Percentiles rank a stretch among this genome's conserved stretches.
Conservation (phyloP, 345 rosid species). For the Sapria himalayana region DNA sequence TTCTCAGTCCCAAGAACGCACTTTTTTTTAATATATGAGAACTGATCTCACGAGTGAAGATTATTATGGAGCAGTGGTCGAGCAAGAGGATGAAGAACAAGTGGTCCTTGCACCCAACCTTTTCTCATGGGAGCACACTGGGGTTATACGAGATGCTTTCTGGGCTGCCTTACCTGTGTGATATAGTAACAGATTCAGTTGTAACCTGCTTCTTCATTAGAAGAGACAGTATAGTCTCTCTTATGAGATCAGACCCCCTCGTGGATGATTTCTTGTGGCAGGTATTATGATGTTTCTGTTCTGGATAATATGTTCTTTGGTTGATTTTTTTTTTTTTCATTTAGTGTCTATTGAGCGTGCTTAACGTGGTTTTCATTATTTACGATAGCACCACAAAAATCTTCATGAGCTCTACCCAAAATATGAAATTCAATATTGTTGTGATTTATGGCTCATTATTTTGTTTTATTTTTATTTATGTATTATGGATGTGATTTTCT, state of each 20-base stretch:
- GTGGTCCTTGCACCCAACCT: slow-evolving; percentile 72
- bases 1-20: not conserved
- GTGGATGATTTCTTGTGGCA: slow-evolving; percentile 71
- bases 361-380: too few relatives aligned
- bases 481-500: too few relatives aligned
- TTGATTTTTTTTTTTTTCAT: not conserved
- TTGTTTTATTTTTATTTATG: too few relatives aligned
- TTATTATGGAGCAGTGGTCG: slow-evolving; percentile 47
- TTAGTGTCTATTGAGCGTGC: too few relatives aligned
- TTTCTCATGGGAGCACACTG: slow-evolving; percentile 76
- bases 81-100: slow-evolving; percentile 44
- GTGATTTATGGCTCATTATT: too few relatives aligned
- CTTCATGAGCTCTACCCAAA: too few relatives aligned
- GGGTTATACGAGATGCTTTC: slow-evolving; percentile 73
- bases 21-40: not conserved
- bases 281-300: slow-evolving; percentile 20
- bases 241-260: slow-evolving; percentile 36
- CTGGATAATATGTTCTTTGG: slow-evolving; percentile 4
- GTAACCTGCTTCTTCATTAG: slow-evolving; percentile 53
- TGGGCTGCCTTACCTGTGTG: slow-evolving; percentile 56
- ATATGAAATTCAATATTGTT: too few relatives aligned
- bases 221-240: slow-evolving; percentile 33
- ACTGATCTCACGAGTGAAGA: not conserved
- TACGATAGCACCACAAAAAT: too few relatives aligned
- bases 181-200: slow-evolving; percentile 64